A percentile compares a stretch with the other conserved stretches of the same genome.
phyloP scores from a whole-genome alignment of 495 filamentous ascomycete genomes.

The Aspergillus indologenus region DNA sequence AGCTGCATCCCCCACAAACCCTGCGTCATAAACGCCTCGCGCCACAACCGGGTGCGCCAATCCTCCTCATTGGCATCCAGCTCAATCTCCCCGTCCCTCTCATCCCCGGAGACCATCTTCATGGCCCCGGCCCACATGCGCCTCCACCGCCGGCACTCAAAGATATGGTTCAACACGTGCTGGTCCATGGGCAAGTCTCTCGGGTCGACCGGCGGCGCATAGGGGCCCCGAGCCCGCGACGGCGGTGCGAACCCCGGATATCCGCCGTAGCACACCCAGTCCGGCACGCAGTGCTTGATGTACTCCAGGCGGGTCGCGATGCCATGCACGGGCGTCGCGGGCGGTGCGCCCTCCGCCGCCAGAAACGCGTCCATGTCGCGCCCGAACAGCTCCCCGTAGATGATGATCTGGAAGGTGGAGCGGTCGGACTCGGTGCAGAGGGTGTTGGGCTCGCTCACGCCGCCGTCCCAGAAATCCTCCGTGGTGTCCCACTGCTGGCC shows the following conservation, averaged over 20 bases:
- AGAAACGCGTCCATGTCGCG: conserved; percentile 24
- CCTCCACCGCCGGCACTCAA: conserved; percentile 18
- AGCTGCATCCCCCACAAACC: conserved; percentile 55
- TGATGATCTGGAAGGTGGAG: conserved; percentile 31
- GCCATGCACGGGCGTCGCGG: background rate
- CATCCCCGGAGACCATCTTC: conserved; percentile 7
- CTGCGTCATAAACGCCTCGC: conserved; percentile 66
- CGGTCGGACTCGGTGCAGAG: conserved; percentile 26
- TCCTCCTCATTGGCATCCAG: conserved; percentile 24
- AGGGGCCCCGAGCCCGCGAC: background rate
- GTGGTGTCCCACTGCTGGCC: conserved; percentile 31
- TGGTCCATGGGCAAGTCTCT: conserved; percentile 12
- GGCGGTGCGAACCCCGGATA: background rate
- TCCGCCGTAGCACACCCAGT: background rate
- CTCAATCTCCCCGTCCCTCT: background rate
- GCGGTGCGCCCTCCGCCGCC: conserved; percentile 1
- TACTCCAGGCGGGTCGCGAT: conserved; percentile 32
- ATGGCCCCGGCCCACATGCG: conserved; percentile 19
- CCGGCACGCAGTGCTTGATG: conserved; percentile 37
- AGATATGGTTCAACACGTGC: conserved; percentile 15
- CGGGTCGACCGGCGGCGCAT: background rate
- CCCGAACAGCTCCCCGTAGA: conserved; percentile 40
- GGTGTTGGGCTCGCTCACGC: conserved; percentile 30
- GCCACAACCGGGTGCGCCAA: conserved; percentile 64
- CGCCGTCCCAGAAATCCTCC: conserved; percentile 34